Base-by-base conservation (phyloP, 2,329 filamentous ascomycete species). In the Metarhizium robertsii region DNA sequence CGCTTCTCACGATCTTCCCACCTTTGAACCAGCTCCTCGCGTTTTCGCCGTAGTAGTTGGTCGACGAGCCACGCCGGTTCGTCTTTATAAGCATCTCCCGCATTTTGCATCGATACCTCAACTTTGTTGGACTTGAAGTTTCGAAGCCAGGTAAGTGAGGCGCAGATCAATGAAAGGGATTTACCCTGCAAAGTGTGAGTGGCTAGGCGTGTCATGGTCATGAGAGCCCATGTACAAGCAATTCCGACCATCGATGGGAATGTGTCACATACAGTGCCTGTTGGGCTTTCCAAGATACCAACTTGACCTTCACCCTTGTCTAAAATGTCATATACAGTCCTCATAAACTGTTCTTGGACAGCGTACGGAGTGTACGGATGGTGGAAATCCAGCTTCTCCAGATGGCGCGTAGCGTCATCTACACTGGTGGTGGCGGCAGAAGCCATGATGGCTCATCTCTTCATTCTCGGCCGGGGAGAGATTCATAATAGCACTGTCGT, bases 261-360 rank as follows among this genome's bases (percentile, higher is more conserved):
- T 29, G 10, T 48, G 25, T 2, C 2, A 70, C 72, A 60, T 66
- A 80, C 79, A 59, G 83, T 87, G 69, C 92, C 92, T 46, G 92
- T 96, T n/a, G 92, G 92, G 49, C 90, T 95, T 67, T 96, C 92
- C 49, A 96, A 85, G 47, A 96, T 91, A 34, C 89, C 92, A 50
- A 96, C 78, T 65, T 92, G 89, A 8, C 88, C 86, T 46, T 87
- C 70, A 4, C 81, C 80, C 29, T 65, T 65, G 61, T 95, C 85
- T 30, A 96, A 80, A 58, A 90, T 89, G 52, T 83, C 73, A 66
- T 95, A 96, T 5, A 94, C 79, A 0, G 87, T 81, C 61, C 79
- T 84, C 92, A 96, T 96, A 66, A 96, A 95, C 61, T 92, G 77
- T 48, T 86, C 78, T 65, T 96, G 92, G 47, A 96, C 94, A 53